phyloP scores from a whole-genome alignment of 139 green algal species.

The Haematococcus lacustris region DNA sequence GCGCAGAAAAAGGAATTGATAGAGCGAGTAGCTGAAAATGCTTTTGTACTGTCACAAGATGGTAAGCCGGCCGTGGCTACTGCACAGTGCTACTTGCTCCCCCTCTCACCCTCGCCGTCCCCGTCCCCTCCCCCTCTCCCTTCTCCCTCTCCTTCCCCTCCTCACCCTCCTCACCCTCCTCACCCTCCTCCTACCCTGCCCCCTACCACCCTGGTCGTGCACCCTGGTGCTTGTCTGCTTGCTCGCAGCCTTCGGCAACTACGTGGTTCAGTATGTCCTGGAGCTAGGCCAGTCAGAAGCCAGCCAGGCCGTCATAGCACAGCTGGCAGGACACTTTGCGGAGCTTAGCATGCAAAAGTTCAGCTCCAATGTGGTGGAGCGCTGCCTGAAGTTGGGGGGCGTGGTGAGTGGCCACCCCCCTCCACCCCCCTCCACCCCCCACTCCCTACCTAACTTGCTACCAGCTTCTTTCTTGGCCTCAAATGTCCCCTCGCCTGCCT shows the following conservation, averaged over 20 bases:
- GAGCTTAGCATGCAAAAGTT: slow-evolving; percentile 96
- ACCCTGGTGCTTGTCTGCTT: background rate
- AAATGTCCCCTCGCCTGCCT: background rate
- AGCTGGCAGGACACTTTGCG: slow-evolving; percentile 71
- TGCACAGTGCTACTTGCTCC: no score
- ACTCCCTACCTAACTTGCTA: background rate
- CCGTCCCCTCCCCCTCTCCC: no score
- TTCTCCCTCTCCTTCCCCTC: background rate
- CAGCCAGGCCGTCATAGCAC: slow-evolving; percentile 61
- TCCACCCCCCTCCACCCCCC: background rate
- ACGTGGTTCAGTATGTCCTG: slow-evolving; percentile 98
- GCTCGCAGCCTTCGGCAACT: slow-evolving; percentile 94
- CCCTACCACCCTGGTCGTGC: no score
- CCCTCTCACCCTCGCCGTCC: no score
- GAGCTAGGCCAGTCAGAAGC: slow-evolving; percentile 84
- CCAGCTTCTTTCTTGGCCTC: background rate
- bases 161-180: background rate
- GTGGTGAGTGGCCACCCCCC: slow-evolving; percentile 27
- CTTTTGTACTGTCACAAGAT: slow-evolving; percentile 78
- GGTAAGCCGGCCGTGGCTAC: background rate
- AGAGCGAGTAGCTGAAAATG: slow-evolving; percentile 69
- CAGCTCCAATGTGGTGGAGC: slow-evolving; percentile 96
- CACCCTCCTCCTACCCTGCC: background rate
- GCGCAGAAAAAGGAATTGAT: slow-evolving; percentile 74
- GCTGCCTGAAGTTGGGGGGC: slow-evolving; percentile 91